Base-by-base conservation (phyloP, 345 rosid genomes). In the Populus deltoides region DNA sequence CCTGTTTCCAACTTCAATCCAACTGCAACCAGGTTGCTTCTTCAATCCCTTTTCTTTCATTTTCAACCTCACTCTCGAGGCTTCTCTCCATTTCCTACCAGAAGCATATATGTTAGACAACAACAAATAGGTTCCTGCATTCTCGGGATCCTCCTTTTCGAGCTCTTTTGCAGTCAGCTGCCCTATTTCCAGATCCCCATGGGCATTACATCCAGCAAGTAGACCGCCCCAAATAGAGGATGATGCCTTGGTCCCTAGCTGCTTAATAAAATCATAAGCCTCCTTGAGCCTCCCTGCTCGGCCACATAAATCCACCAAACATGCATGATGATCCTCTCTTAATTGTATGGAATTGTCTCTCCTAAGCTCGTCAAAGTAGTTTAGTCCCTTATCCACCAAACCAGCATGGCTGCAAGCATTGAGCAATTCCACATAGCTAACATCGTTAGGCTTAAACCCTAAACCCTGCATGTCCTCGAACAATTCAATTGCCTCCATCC, bases 21-120 rank as follows among this genome's bases (percentile, higher is more conserved):
- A 93, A 82, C 97, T 91, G 72, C 92, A 88, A 36, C 97, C 94
- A 0, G 97, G 96, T 73, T 81, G 90, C 76, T 93, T 93, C 88
- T 90, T 91, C 76, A 93, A 73, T 43, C 92, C 92, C 72, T 73
- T 88, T 22, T 84, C 87, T 86, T 91, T 91, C 93, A 93, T 87
- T 78, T 68, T 73, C 79, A 49, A 77, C 78, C 94, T 88, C 84
- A 89, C 71, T 68, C 80, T 82, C 22, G 85, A 83, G 63, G 92
- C 93, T 33, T 90, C 88, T 73, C 83, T 78, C 89, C 86, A 85
- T 81, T 83, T 85, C 43, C 90, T 93, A 35, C 51, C 51, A 2
- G 86, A 85, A 29, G 92, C 88, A 75, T 88, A 90, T 45, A 90
- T 83, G 81, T 90, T 93, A 33, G 96, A 88, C 75, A 91, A 72